Percentiles rank a stretch among this genome's conserved stretches.
These are phyloP conservation scores for Eucalyptus marginata DNA, from an alignment of 345 rosid species.

Conservation along the genomic window DNA sequence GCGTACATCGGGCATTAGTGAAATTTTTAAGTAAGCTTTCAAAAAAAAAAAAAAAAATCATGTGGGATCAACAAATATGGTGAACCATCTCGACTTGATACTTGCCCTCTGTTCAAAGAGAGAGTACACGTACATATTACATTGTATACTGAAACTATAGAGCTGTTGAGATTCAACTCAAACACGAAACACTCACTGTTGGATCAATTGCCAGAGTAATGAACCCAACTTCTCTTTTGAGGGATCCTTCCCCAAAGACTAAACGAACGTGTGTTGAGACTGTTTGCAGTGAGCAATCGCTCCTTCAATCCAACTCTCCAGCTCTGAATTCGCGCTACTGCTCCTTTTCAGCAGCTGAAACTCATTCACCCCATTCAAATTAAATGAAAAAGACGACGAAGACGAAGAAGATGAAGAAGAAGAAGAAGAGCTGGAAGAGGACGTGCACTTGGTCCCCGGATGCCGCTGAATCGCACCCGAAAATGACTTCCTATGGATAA, in stretches of 20 bases:
- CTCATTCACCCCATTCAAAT: conserved; percentile 42
- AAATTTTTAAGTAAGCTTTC: not conserved
- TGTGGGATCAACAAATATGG: not conserved
- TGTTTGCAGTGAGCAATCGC: conserved; percentile 93
- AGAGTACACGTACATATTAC: not conserved
- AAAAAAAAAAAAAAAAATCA: not conserved
- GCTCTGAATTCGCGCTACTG: conserved; percentile 41
- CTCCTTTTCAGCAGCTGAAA: conserved; percentile 51
- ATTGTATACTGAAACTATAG: not conserved
- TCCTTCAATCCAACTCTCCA: conserved; percentile 65
- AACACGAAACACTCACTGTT: not conserved
- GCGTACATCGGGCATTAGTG: not conserved
- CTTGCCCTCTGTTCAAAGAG: not conserved
- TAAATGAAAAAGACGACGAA: conserved; percentile 57
- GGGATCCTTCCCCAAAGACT: not conserved
- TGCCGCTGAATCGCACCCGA: conserved; percentile 70
- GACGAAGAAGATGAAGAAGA: conserved; percentile 35
- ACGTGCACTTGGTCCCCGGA: conserved; percentile 6
- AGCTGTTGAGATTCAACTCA: not conserved
- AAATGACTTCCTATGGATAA: conserved; percentile 63
- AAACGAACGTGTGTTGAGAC: conserved; percentile 27
- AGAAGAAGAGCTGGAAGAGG: conserved; percentile 31
- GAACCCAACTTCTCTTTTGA: not conserved
- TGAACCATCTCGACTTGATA: not conserved
- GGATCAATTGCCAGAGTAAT: conserved; percentile 6